Evolutionary conservation across 2,329 filamentous ascomycete species (phyloP), one percentile per base, ranked within the genome.

Genomic region (Thielaviopsis punctulata): DNA sequence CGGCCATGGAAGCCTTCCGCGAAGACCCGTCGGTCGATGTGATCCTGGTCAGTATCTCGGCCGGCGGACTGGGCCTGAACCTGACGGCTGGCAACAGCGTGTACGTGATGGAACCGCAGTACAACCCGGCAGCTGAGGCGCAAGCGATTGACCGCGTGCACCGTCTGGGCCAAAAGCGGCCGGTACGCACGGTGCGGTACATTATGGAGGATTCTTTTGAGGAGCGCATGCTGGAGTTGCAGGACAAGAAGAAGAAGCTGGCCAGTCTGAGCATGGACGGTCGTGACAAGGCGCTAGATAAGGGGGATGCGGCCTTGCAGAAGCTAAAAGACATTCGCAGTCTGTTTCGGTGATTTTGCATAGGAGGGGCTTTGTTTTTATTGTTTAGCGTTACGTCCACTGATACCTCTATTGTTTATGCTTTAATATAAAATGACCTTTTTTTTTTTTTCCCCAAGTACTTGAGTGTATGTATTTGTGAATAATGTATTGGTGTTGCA

Each of bases 91-190:
- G 83, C 27, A 92, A 81, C 62, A 84, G 78, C 52, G 90, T 93
- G 13, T 96, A 92, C 64, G 84, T 96, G 60, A 96, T 98, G 90
- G 92, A 98, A 64, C 92, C 92, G 4, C 89, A 95, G 62, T 98
- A 90, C 69, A 98, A 98, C 61, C 92, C 92, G 0, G 89, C 88
- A 0, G 87, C 89, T 0, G 90, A 98, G 65, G 86, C 88, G 4
- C 92, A 98, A 67, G 92, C 92, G 1, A 76, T 96, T 7, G 92
- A 96, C 63, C 86, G 92, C 25, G 86, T 98, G 5, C 89, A 95
- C 64, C 81, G 89, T 18, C 71, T 95, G 1, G 89, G 92, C 0
- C 92, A 98, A 69, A 92, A 79, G 60, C 75, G 92, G n/a, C 77
- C 82, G 12, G 92, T 98, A 0, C 76, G 77, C n/a, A 93, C 88